Conservation (phyloP, 2,329 filamentous ascomycete genomes). For the Paecilomyces dactylethromorphus region DNA sequence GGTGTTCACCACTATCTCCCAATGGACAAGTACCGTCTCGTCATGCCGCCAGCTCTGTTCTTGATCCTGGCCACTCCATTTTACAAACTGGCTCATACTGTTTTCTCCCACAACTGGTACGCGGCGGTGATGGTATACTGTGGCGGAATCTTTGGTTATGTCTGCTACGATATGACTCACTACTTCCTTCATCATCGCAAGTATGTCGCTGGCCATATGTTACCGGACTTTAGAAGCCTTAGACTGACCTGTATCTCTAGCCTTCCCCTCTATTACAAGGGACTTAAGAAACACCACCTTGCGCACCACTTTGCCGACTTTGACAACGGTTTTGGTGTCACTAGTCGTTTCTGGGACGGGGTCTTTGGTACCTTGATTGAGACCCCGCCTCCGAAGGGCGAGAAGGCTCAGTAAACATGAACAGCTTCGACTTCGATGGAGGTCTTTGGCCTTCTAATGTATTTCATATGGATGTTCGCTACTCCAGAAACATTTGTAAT, state of each 20-base stretch:
- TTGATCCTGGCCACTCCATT: constrained; percentile 77
- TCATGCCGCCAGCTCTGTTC: constrained; percentile 94
- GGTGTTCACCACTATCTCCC: constrained; percentile 97
- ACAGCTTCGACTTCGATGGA: neutral
- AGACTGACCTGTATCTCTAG: constrained; percentile 27
- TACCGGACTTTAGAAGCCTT: neutral
- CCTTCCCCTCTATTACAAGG: constrained; percentile 81
- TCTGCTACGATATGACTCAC: constrained; percentile 95
- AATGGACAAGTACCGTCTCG: constrained; percentile 96
- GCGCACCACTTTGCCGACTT: constrained; percentile 97
- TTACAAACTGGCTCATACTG: constrained; percentile 77
- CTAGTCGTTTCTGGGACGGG: constrained; percentile 89
- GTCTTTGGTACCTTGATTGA: constrained; percentile 84
- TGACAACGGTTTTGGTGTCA: constrained; percentile 94
- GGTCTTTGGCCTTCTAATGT: neutral
- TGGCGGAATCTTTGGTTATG: constrained; percentile 90
- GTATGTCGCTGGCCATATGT: constrained; percentile 37
- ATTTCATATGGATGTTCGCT: neutral
- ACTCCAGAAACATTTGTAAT: neutral
- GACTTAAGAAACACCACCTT: constrained; percentile 95
- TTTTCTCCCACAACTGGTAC: constrained; percentile 84
- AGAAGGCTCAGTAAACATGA: constrained; percentile 27
- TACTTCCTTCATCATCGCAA: constrained; percentile 98
- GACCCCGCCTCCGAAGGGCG: constrained; percentile 26
- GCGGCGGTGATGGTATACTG: constrained; percentile 72